Evolutionary conservation across 2,329 filamentous ascomycete genomes (phyloP).

Genomic region (Gyromitra esculenta): DNA sequence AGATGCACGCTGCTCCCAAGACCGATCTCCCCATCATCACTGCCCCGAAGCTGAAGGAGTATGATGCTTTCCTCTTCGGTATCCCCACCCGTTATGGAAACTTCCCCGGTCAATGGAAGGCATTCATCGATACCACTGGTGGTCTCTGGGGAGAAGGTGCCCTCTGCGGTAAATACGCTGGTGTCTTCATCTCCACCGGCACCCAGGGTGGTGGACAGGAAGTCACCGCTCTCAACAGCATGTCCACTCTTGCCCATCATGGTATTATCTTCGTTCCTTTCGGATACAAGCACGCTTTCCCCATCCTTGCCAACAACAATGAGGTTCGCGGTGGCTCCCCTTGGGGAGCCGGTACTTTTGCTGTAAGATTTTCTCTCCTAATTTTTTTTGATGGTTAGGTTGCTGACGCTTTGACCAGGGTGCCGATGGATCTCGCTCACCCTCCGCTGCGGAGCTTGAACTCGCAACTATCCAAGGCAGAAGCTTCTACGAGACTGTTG

Average conservation of each 20-base stretch:
- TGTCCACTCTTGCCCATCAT: slow-evolving; percentile 91
- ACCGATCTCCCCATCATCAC: slow-evolving; percentile 72
- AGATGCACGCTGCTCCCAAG: slow-evolving; percentile 92
- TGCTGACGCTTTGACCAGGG: slow-evolving; percentile 60
- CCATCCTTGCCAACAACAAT: slow-evolving; percentile 72
- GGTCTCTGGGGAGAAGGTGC: slow-evolving; percentile 80
- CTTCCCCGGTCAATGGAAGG: slow-evolving; percentile 95
- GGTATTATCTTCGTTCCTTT: slow-evolving; percentile 96
- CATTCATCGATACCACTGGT: slow-evolving; percentile 91
- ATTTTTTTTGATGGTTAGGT: slow-evolving; percentile 1
- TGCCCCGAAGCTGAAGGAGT: slow-evolving; percentile 68
- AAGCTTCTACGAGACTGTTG: slow-evolving; percentile 79
- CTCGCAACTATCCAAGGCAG: slow-evolving; percentile 85
- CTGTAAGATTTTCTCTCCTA: slow-evolving; percentile 64
- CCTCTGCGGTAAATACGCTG: slow-evolving; percentile 88
- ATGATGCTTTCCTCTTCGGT: slow-evolving; percentile 90
- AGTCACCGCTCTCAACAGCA: slow-evolving; percentile 78
- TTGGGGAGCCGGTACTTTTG: slow-evolving; percentile 95
- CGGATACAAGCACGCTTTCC: slow-evolving; percentile 85
- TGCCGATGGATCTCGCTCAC: slow-evolving; percentile 84
- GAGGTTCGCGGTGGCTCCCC: slow-evolving; percentile 87
- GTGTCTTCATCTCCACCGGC: slow-evolving; percentile 88
- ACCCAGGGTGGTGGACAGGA: slow-evolving; percentile 91
- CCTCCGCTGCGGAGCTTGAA: slow-evolving; percentile 76
- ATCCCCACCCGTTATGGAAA: slow-evolving; percentile 97